A percentile compares a stretch with the other conserved stretches of the same genome.
phyloP scores from a whole-genome alignment of 1,284 basidiomycete genomes.

The Irpex rosettiformis region DNA sequence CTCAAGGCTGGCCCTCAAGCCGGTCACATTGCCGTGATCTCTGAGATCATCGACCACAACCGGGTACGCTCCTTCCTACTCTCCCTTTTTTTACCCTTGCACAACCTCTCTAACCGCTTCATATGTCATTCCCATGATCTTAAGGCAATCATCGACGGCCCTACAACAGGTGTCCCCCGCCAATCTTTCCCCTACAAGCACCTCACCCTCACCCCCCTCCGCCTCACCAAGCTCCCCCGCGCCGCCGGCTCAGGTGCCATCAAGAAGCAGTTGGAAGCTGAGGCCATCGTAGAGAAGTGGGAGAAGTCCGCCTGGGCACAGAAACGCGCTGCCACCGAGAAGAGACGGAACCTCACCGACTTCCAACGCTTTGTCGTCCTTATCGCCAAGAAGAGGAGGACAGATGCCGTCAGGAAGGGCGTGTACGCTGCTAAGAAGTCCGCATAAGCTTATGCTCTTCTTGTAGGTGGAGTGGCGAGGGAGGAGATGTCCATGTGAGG shows the following conservation, averaged over 20 bases:
- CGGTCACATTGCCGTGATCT: constrained; percentile 93
- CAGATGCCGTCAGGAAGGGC: constrained; percentile 67
- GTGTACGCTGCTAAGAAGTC: constrained; percentile 29
- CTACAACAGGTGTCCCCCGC: constrained; percentile 86
- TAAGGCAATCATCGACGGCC: constrained; percentile 95
- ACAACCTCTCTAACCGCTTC: too few relatives aligned
- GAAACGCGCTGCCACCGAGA: constrained; percentile 78
- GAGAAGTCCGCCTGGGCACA: constrained; percentile 85
- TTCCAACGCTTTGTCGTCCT: constrained; percentile 86
- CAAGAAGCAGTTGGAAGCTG: constrained; percentile 87
- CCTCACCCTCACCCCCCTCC: constrained; percentile 88
- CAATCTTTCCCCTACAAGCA: constrained; percentile 92
- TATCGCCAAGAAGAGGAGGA: constrained; percentile 73
- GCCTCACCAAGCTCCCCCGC: constrained; percentile 85
- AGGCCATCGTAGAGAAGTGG: constrained; percentile 80
- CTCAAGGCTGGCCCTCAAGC: constrained; percentile 84
- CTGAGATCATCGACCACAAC: constrained; percentile 99
- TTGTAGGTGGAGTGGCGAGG: neutral
- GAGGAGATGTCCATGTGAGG: constrained; percentile 1
- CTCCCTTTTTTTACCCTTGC: too few relatives aligned
- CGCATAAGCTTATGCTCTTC: constrained; percentile 8
- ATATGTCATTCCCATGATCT: too few relatives aligned
- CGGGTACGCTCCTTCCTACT: constrained; percentile 62
- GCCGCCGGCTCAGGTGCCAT: constrained; percentile 80
- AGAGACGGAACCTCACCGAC: constrained; percentile 81